Base-by-base conservation (phyloP, 805 yeast genomes). In the Nematodospora valgi region DNA sequence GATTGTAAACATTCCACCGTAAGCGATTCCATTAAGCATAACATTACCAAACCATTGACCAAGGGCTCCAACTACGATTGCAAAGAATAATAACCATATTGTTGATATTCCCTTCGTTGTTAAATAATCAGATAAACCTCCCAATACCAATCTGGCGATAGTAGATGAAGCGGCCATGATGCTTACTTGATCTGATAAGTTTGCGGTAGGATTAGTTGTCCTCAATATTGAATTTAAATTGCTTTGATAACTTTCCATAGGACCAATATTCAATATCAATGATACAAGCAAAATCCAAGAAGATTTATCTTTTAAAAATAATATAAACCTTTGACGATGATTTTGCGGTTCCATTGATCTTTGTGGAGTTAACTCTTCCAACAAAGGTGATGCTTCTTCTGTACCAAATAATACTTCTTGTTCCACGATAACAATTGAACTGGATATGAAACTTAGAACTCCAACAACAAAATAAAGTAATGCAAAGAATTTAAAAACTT, bases 1-100 rank as follows among this genome's bases (percentile, higher is more conserved):
- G 5, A 86, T 60, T 0, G 98, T 88, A 63, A 86, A 91, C 4
- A 86, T 53, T 0, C 89, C 86, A 21, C 98, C 96, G 51, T 91
- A 86, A 5, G 77, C 64, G 17, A 76, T 51, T 0, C 98, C 98
- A 37, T 78, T 70, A 2, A 82, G 40, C 6, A 21, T 39, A 11
- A 57, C 44, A 30, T 43, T 43, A 32, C 33, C 28, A 7, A 32
- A 35, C 10, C 44, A 26, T 41, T 65, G 72, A 18, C 66, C 69
- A n/a, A 51, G 27, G 0, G 45, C 39, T 2, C 72, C 72, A 9
- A 60, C 28, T 2, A 43, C 35, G 15, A 58, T 45, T 14, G 62
- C 45, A 3, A 39, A 33, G 3, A 56, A 22, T 20, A 68, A 39
- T 5, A 65, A 40, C 65, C 66, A 60, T 4, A 64, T 54, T 28